Evolutionary conservation across 495 filamentous ascomycete species (phyloP).

Genomic region (Trichoderma orchidacearum): DNA sequence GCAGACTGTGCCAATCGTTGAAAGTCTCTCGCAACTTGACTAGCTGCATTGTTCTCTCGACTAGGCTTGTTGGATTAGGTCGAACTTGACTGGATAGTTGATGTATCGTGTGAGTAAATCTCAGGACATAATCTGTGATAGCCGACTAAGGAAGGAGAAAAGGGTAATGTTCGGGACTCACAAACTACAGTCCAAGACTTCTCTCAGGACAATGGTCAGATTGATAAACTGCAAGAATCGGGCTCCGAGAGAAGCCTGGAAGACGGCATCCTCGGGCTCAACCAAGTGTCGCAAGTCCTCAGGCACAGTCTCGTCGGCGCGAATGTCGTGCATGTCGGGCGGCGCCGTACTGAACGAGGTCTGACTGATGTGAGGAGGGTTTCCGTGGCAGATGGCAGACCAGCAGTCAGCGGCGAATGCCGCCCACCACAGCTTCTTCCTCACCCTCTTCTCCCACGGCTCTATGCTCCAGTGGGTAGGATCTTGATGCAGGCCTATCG

Average conservation of each 20-base stretch:
- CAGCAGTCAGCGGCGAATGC: neutral
- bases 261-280: neutral
- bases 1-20: neutral
- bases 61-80: neutral
- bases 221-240: neutral
- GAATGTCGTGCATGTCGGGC: neutral
- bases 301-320: neutral
- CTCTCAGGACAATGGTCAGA: neutral
- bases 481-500: neutral
- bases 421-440: neutral
- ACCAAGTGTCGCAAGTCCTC: neutral
- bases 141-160: no score
- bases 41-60: neutral
- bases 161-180: no score
- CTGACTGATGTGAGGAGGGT: neutral
- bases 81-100: neutral
- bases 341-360: neutral
- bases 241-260: neutral
- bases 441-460: neutral
- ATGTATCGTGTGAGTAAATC: neutral
- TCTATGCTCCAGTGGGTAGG: neutral
- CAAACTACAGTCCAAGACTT: neutral
- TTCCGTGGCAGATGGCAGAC: neutral
- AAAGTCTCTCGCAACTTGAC: neutral
- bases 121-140: no score